A percentile compares a stretch with the other conserved stretches of the same genome.
Conservation (phyloP, 2,329 filamentous ascomycete species). For the Fusarium anthophilum region DNA sequence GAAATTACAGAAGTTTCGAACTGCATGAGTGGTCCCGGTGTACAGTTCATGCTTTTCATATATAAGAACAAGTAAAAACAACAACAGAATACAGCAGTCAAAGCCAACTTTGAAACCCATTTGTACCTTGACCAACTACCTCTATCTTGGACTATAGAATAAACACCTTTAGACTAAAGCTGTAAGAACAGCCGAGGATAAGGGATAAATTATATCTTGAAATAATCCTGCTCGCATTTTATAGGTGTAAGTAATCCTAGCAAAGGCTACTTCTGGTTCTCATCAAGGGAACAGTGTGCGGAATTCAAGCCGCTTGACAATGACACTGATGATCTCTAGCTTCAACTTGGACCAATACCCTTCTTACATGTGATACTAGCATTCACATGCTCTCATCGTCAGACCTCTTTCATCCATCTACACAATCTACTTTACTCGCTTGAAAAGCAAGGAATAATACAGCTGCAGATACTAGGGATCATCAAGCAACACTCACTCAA, state of each 20-base stretch:
- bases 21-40: neutral
- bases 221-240: neutral
- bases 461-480: neutral
- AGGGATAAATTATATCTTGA: neutral
- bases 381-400: neutral
- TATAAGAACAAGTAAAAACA: too few relatives aligned
- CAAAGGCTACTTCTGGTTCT: neutral
- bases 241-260: neutral
- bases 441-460: neutral
- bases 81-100: neutral
- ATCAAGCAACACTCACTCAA: neutral
- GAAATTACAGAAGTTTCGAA: neutral
- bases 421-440: neutral
- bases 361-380: conserved; percentile 9
- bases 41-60: neutral
- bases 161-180: neutral
- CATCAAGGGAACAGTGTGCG: neutral
- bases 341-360: neutral
- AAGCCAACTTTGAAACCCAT: neutral
- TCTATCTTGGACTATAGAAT: too few relatives aligned
- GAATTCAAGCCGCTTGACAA: neutral
- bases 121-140: too few relatives aligned
- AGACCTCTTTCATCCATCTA: neutral
- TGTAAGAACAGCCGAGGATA: neutral
- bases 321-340: neutral